Evolutionary conservation across 441 rosid genomes (phyloP).

Genomic region (Erysimum pusillum): DNA sequence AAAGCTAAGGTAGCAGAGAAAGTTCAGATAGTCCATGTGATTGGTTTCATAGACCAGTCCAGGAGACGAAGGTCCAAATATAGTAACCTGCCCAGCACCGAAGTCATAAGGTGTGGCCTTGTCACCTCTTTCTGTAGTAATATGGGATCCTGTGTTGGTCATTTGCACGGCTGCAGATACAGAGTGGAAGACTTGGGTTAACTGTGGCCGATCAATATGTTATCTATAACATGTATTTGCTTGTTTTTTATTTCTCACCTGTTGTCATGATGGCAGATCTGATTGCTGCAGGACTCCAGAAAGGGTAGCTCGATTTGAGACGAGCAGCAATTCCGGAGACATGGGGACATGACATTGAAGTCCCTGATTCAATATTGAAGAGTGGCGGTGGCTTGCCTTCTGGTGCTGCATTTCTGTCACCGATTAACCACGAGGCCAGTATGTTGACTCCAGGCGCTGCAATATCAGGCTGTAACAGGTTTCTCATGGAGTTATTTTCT

Average conservation of each 20-base stretch:
- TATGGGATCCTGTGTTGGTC: conserved; percentile 59
- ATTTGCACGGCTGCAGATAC: conserved; percentile 62
- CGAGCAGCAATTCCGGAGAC: conserved; percentile 69
- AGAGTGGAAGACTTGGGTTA: conserved; percentile 20
- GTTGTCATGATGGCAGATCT: conserved; percentile 87
- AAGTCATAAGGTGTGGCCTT: conserved; percentile 70
- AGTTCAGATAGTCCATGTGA: conserved; percentile 65
- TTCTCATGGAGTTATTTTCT: conserved; percentile 11
- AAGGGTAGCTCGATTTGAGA: conserved; percentile 64
- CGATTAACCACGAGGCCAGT: conserved; percentile 65
- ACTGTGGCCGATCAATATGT: neutral
- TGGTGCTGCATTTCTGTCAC: conserved; percentile 53
- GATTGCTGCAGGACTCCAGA: conserved; percentile 55
- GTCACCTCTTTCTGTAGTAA: conserved; percentile 58
- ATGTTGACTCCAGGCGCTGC: conserved; percentile 70
- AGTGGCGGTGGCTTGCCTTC: conserved; percentile 61
- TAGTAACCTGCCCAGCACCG: conserved; percentile 72
- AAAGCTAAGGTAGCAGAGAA: conserved; percentile 67
- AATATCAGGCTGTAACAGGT: conserved; percentile 73
- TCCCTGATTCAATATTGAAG: conserved; percentile 52
- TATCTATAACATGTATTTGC: neutral
- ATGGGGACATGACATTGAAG: conserved; percentile 69
- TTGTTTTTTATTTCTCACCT: conserved; percentile 44
- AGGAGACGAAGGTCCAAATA: conserved; percentile 59
- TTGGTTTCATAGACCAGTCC: conserved; percentile 78